Conservation (phyloP, 345 rosid species). For the Odontarrhena argentea region DNA sequence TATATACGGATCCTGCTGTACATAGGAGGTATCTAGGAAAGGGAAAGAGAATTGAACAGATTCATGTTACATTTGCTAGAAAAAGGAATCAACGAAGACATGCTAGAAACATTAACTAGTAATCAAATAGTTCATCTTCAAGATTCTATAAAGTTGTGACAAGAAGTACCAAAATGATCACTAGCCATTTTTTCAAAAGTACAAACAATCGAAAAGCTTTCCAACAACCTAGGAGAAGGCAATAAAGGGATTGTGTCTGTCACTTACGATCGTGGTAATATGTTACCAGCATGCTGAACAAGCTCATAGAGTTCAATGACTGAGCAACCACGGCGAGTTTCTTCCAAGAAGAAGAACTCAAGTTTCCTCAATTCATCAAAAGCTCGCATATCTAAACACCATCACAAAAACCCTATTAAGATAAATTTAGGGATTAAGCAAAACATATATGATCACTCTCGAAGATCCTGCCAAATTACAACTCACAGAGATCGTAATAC, state of each 20-base stretch:
- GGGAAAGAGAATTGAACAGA: slow-evolving; percentile 8
- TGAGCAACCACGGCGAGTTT: slow-evolving; percentile 89
- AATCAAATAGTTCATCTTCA: slow-evolving; percentile 11
- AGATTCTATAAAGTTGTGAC: background rate
- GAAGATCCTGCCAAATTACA: slow-evolving; percentile 19
- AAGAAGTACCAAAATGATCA: slow-evolving; percentile 8
- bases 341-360: slow-evolving; percentile 94
- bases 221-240: background rate
- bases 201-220: background rate
- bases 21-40: slow-evolving; percentile 84
- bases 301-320: slow-evolving; percentile 94
- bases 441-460: slow-evolving; percentile 22
- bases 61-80: background rate
- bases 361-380: slow-evolving; percentile 96
- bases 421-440: background rate
- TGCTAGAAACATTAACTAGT: background rate
- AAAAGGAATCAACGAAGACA: background rate
- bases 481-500: slow-evolving; percentile 91
- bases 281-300: slow-evolving; percentile 98
- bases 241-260: slow-evolving; percentile 10
- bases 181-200: background rate
- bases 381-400: slow-evolving; percentile 79
- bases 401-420: slow-evolving; percentile 1
- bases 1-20: slow-evolving; percentile 95
- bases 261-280: slow-evolving; percentile 91